These are phyloP conservation scores for Rhodomyrtus psidioides DNA, from an alignment of 441 rosid species.

Conservation along the genomic window DNA sequence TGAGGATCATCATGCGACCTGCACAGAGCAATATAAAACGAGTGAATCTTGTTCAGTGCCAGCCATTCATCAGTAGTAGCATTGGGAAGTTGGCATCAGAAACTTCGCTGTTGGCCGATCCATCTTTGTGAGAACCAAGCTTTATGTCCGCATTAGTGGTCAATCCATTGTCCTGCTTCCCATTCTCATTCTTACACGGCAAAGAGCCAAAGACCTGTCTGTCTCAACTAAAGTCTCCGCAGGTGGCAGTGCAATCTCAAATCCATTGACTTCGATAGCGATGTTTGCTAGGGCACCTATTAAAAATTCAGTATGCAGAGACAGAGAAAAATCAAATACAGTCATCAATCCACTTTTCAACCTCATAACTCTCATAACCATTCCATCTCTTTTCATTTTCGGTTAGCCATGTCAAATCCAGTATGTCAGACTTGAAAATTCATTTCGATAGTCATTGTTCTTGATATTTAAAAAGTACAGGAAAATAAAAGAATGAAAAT, in stretches of 20 bases:
- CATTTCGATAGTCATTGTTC: neutral
- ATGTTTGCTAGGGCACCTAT: neutral
- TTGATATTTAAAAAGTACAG: neutral
- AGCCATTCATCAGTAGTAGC: slow-evolving; percentile 68
- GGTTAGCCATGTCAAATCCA: neutral
- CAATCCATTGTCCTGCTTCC: slow-evolving; percentile 14
- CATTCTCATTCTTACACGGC: slow-evolving; percentile 27
- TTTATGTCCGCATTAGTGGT: slow-evolving; percentile 18
- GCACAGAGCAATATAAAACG: slow-evolving; percentile 50
- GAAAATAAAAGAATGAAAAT: neutral
- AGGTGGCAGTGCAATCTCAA: slow-evolving; percentile 39
- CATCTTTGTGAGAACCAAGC: slow-evolving; percentile 42
- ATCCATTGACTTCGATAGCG: neutral
- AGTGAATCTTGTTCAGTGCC: slow-evolving; percentile 36
- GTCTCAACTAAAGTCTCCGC: slow-evolving; percentile 15
- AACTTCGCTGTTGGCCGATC: slow-evolving; percentile 21
- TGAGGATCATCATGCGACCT: slow-evolving; percentile 59
- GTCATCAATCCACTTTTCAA: neutral
- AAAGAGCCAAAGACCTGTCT: neutral
- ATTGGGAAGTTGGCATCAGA: slow-evolving; percentile 26
- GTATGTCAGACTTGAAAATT: neutral
- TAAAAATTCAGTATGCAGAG: neutral
- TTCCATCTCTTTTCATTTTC: neutral
- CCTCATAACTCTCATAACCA: neutral
- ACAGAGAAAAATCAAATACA: neutral